Evolutionary conservation across 2,329 filamentous ascomycete genomes (phyloP), one percentile per base, ranked within the genome.

Genomic region (Pseudocercospora vitis): DNA sequence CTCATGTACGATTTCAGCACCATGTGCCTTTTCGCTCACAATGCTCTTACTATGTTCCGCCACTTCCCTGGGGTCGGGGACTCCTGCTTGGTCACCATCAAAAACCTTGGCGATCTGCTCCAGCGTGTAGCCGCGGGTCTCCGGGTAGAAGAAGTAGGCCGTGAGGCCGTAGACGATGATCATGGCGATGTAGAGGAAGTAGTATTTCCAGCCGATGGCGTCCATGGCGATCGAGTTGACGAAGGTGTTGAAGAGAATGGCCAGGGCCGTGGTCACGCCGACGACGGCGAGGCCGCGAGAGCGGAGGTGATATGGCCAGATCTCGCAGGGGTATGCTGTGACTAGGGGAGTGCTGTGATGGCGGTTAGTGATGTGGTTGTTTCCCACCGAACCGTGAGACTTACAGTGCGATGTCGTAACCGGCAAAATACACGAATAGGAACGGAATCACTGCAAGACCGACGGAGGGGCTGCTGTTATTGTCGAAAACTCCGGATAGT

Each of bases 91-190:
- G 2, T 57, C 47, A 2, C 65, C 65, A 50, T 76, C 74, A 52
- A 76, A 76, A 45, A 73, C 67, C 50, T 68, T 70, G 28, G 71
- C 73, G 48, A 76, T 75, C 52, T 76, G 73, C 59, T 76, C 74
- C 18, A 76, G 63, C 19, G 71, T 62, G 18, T 59, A 47, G 4
- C 57, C 57, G 29, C 50, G 12, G 1, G 57, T 60, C 18, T 60
- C 57, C 2, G 55, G 55, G 40, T 53, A 58, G 12, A 47, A 49
- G 52, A 52, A 53, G 16, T 35, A 65, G 8, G 64, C 61, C n/a
- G 53, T 59, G 3, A 58, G 42, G n/a, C 60, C 58, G 50, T 60
- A 60, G 8, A 53, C 52, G 1, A 58, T 37, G 8, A 70, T 62
- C 9, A 68, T 63, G 46, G 61, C 68, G 23, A 72, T 71, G 55